These are phyloP conservation scores for Ogataea nitratoaversa DNA, from an alignment of 805 yeast species.

Conservation along the genomic window DNA sequence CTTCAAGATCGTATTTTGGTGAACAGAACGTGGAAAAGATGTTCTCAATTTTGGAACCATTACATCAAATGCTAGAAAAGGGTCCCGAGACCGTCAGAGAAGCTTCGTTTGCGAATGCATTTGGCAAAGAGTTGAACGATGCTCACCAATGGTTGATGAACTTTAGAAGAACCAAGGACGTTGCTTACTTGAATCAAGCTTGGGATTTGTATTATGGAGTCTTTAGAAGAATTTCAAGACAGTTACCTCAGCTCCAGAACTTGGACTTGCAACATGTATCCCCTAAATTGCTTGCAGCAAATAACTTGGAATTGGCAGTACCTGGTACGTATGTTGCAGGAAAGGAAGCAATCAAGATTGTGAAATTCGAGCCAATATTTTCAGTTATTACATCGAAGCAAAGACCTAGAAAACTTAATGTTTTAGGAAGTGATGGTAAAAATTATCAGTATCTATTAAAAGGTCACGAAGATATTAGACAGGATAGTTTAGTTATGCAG, in stretches of 20 bases:
- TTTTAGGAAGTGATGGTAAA: slow-evolving; percentile 88
- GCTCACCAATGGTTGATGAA: slow-evolving; percentile 92
- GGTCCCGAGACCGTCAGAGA: slow-evolving; percentile 94
- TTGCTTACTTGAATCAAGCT: slow-evolving; percentile 88
- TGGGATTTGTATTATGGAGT: slow-evolving; percentile 97
- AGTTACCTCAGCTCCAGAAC: slow-evolving; percentile 79
- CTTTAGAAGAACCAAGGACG: slow-evolving; percentile 79
- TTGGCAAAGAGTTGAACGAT: slow-evolving; percentile 87
- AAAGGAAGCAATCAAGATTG: slow-evolving; percentile 68
- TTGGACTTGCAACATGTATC: slow-evolving; percentile 91
- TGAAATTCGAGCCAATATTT: slow-evolving; percentile 74
- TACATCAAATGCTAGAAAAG: slow-evolving; percentile 76
- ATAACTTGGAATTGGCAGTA: slow-evolving; percentile 78
- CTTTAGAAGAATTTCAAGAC: slow-evolving; percentile 85
- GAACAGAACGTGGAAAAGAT: slow-evolving; percentile 93
- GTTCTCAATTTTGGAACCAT: slow-evolving; percentile 86
- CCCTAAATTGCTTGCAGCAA: slow-evolving; percentile 77
- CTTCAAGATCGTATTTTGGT: slow-evolving; percentile 87
- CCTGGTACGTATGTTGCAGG: slow-evolving; percentile 94
- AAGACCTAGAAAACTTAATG: slow-evolving; percentile 80
- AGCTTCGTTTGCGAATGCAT: slow-evolving; percentile 85
- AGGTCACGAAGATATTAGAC: slow-evolving; percentile 98
- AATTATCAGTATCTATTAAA: slow-evolving; percentile 78
- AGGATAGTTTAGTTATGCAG: slow-evolving; percentile 97
- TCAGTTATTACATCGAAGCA: slow-evolving; percentile 92